A percentile compares a stretch with the other conserved stretches of the same genome.
phyloP scores from a whole-genome alignment of 768 basidiomycete genomes.

The Leucosporidium yakuticum region DNA sequence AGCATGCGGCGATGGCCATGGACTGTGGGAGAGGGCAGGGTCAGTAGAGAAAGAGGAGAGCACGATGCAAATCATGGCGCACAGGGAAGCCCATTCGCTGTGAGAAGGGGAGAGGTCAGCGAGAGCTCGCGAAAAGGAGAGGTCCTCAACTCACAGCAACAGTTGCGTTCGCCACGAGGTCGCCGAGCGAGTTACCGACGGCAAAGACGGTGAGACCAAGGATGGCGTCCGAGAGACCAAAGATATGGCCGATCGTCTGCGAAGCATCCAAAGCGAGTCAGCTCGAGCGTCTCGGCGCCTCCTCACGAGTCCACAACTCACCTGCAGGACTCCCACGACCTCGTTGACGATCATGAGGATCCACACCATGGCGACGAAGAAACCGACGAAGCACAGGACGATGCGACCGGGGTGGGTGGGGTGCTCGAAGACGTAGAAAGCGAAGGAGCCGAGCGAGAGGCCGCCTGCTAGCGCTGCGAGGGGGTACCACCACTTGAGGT shows the following conservation, averaged over 20 bases:
- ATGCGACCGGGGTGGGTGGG: constrained; percentile 54
- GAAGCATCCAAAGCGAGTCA: constrained; percentile 10
- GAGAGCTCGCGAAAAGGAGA: neutral
- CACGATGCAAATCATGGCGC: constrained; percentile 31
- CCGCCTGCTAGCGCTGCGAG: constrained; percentile 57
- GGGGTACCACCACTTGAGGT: constrained; percentile 48
- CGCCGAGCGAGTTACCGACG: constrained; percentile 89
- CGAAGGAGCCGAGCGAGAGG: constrained; percentile 52
- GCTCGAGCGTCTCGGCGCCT: neutral
- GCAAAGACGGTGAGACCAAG: constrained; percentile 96
- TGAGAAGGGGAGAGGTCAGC: neutral
- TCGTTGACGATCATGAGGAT: constrained; percentile 98
- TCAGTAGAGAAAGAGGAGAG: neutral
- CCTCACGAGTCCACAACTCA: constrained; percentile 43
- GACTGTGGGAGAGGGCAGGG: constrained; percentile 43
- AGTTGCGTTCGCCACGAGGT: constrained; percentile 93
- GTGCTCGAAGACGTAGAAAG: constrained; percentile 57
- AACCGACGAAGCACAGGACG: constrained; percentile 81
- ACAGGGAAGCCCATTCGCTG: constrained; percentile 58
- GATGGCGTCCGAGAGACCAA: constrained; percentile 94
- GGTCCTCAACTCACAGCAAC: constrained; percentile 56
- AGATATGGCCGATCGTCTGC: constrained; percentile 85
- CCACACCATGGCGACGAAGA: constrained; percentile 86
- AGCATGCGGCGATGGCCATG: constrained; percentile 94
- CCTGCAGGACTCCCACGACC: constrained; percentile 82